Conservation (phyloP, 164 flowering plant species). For the Magnolia kwangsiensis region DNA sequence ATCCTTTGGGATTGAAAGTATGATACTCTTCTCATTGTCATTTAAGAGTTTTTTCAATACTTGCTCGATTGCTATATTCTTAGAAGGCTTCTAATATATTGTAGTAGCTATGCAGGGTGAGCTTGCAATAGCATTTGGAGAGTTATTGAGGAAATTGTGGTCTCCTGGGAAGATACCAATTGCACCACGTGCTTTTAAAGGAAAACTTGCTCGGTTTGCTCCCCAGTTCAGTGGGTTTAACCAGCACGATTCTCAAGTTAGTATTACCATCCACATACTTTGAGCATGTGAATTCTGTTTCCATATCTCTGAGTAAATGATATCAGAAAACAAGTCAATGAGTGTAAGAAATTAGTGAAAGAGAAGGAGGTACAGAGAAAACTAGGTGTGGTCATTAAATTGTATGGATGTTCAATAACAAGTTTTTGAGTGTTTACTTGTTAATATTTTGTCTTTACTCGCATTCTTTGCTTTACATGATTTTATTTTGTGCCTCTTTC, state of each 20-base stretch:
- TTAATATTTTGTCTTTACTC: too few relatives aligned
- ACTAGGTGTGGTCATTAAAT: background rate
- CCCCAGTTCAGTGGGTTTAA: slow-evolving; percentile 99
- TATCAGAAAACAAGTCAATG: background rate
- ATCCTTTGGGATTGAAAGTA: slow-evolving; percentile 95
- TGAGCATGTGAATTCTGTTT: background rate
- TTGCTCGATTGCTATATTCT: background rate
- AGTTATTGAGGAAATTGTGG: slow-evolving; percentile 91
- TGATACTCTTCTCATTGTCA: slow-evolving; percentile 16
- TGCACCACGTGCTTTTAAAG: slow-evolving; percentile 93
- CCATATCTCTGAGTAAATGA: background rate
- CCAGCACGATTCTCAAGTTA: slow-evolving; percentile 98
- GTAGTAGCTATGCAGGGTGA: slow-evolving; percentile 71
- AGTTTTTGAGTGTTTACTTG: background rate
- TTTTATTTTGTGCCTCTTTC: background rate
- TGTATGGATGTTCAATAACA: too few relatives aligned
- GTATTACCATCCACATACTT: slow-evolving; percentile 15
- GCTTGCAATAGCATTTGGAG: slow-evolving; percentile 98
- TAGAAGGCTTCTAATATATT: slow-evolving; percentile 17
- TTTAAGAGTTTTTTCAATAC: background rate
- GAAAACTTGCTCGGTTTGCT: slow-evolving; percentile 91
- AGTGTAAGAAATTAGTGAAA: background rate
- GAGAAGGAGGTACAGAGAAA: background rate
- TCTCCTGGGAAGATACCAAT: slow-evolving; percentile 72
- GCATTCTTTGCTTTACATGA: background rate